Evolutionary conservation across 2,329 filamentous ascomycete genomes (phyloP), one percentile per base, ranked within the genome.

Genomic region (Aureobasidium sp.): DNA sequence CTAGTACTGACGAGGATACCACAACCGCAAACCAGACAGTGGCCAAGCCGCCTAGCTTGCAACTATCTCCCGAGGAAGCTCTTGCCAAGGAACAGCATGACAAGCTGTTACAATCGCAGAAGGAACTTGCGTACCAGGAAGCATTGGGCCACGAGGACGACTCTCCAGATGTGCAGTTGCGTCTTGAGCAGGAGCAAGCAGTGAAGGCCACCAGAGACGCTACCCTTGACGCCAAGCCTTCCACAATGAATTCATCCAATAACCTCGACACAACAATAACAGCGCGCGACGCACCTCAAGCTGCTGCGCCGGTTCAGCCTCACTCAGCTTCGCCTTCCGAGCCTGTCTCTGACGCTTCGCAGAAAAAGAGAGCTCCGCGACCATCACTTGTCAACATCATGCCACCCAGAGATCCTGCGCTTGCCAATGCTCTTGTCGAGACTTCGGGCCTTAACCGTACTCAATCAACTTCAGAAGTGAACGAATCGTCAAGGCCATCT

Each of bases 381-480:
- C 57, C 57, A 14, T 60, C 57, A 31, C 45, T 51, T 20, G 45
- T 41, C 57, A 41, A 60, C 45, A 51, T 31, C 7, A 49, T 60
- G 45, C 57, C 57, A 22, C 15, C 57, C 5, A 49, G 25, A 27
- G 45, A 60, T 34, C 57, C 57, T n/a, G 17, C 45, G 15, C 57
- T 51, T 42, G 53, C 41, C n/a, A 57, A 31, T n/a, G 53, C 39
- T 29, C 41, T 57, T 9, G 39, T 44, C n/a, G 27, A 44, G n/a
- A 22, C 27, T 12, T 89, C 88, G 11, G 87, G 87, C 45, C 84
- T 86, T 2, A 84, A 90, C 67, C 81, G 84, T 64, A 84, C 87
- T 58, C 90, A 89, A 69, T 89, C 87, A 5, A 86, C 89, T 5
- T 87, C 84, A 20, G 88, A 90, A 71, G 88, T 90, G 45, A 77